A percentile compares a stretch with the other conserved stretches of the same genome.
These are phyloP conservation scores for Balansia obtecta DNA, from an alignment of 2,329 filamentous ascomycete genomes.

Conservation along the genomic window DNA sequence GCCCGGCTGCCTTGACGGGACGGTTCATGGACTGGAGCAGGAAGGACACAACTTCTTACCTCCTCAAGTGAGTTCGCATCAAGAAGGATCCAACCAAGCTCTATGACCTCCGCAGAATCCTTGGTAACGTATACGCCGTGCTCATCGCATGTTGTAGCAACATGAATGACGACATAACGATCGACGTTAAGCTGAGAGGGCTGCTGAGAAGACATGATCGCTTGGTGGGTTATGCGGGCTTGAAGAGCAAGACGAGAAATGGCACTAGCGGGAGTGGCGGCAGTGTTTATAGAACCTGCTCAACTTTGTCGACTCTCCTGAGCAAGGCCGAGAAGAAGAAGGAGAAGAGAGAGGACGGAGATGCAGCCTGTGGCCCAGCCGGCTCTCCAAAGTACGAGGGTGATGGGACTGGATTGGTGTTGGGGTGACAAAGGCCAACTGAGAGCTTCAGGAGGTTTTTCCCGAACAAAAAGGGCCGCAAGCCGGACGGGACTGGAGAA, in stretches of 20 bases:
- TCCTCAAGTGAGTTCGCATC: constrained; percentile 87
- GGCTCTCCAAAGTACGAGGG: constrained; percentile 14
- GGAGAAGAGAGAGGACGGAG: constrained; percentile 15
- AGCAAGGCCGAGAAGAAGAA: constrained; percentile 10
- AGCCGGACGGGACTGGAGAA: constrained; percentile 11
- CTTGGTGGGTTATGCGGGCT: constrained; percentile 10
- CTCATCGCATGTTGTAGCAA: constrained; percentile 97
- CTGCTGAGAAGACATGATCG: constrained; percentile 28
- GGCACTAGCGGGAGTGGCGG: constrained; percentile 6
- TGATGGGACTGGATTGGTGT: constrained; percentile 13
- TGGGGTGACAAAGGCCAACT: constrained; percentile 10
- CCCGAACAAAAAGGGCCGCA: constrained; percentile 14
- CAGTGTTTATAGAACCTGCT: constrained; percentile 7
- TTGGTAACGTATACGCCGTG: constrained; percentile 99
- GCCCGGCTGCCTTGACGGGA: constrained; percentile 2
- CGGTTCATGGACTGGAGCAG: neutral
- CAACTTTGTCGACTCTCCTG: constrained; percentile 8
- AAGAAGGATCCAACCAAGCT: constrained; percentile 94
- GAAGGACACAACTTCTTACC: constrained; percentile 41
- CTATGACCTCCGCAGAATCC: constrained; percentile 97
- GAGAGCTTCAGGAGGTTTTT: constrained; percentile 18
- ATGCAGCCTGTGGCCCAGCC: constrained; percentile 26
- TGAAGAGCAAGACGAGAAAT: constrained; percentile 9
- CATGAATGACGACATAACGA: constrained; percentile 95
- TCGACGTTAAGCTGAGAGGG: constrained; percentile 62